phyloP scores from a whole-genome alignment of 306 rosid genomes.

The Hippophae rhamnoides region DNA sequence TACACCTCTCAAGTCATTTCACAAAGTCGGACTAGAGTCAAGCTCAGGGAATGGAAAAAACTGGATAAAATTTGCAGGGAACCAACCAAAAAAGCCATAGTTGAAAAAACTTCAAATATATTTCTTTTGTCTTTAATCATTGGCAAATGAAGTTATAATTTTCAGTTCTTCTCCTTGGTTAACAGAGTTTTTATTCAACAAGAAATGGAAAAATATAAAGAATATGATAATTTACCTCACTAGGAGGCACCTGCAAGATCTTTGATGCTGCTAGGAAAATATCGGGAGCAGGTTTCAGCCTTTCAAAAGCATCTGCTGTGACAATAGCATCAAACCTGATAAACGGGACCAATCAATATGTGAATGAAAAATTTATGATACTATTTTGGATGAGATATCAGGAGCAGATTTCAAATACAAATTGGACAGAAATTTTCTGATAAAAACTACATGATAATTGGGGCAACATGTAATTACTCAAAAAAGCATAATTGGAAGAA shows the following conservation, averaged over 20 bases:
- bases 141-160: slow-evolving; percentile 1
- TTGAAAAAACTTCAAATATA: not conserved
- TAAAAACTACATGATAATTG: not conserved
- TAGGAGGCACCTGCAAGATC: slow-evolving; percentile 56
- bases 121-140: not conserved
- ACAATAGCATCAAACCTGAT: slow-evolving; percentile 93
- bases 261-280: slow-evolving; percentile 85
- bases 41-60: too few species aligned
- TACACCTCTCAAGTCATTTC: too few species aligned
- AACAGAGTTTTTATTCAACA: not conserved
- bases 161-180: not conserved
- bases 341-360: slow-evolving; percentile 21
- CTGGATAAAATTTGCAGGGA: too few species aligned
- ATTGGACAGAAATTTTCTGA: not conserved
- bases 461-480: slow-evolving; percentile 1
- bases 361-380: slow-evolving; percentile 2
- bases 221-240: slow-evolving; percentile 49
- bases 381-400: not conserved
- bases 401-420: too few species aligned
- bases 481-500: not conserved
- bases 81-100: not conserved
- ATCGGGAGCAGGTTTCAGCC: slow-evolving; percentile 95
- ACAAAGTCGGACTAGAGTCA: too few species aligned
- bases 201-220: slow-evolving; percentile 2
- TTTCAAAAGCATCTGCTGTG: slow-evolving; percentile 97